Conservation (phyloP, 2,329 filamentous ascomycete genomes). For the Tolypocladium album region DNA sequence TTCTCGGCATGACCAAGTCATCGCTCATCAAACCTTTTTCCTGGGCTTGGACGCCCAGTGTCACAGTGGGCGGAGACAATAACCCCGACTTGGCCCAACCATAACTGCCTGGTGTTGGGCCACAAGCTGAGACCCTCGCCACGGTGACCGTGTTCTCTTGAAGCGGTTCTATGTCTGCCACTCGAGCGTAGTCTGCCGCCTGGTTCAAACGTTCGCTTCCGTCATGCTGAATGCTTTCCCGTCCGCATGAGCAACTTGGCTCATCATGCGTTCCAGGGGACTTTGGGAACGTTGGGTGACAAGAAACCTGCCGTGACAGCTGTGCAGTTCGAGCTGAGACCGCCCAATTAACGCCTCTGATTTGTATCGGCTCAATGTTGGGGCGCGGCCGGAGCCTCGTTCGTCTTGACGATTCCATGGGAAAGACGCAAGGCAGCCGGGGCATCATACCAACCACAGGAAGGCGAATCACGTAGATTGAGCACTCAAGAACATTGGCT, state of each 20-base stretch:
- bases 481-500: neutral
- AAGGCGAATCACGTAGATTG: neutral
- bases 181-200: neutral
- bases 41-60: neutral
- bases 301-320: neutral
- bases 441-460: neutral
- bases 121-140: neutral
- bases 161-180: neutral
- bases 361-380: constrained; percentile 6
- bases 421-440: neutral
- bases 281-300: neutral
- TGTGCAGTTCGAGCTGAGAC: neutral
- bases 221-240: neutral
- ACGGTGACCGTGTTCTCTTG: neutral
- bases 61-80: neutral
- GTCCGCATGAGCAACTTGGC: neutral
- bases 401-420: neutral
- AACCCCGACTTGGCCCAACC: neutral
- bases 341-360: neutral
- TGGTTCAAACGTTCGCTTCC: neutral
- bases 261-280: neutral
- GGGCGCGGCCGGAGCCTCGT: neutral
- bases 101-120: neutral
- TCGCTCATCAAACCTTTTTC: neutral
- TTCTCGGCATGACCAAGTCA: neutral